Conservation (phyloP, 495 filamentous ascomycete genomes). For the Alectoria sarmentosa region DNA sequence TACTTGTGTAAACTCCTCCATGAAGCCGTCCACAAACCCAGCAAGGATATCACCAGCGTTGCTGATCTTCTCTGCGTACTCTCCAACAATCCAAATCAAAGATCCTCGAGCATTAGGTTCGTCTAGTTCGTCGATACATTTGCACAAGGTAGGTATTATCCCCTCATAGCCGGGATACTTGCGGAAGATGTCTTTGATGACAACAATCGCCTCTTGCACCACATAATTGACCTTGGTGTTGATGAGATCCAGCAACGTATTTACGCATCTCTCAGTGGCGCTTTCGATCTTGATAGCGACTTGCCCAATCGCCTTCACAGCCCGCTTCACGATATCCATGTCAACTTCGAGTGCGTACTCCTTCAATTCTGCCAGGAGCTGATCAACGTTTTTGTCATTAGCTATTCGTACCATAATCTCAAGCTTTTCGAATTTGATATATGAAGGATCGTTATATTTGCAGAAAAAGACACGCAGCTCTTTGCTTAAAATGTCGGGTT, state of each 20-base stretch:
- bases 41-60: conserved; percentile 88
- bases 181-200: conserved; percentile 97
- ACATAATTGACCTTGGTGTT: conserved; percentile 98
- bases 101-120: conserved; percentile 88
- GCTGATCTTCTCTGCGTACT: conserved; percentile 98
- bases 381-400: conserved; percentile 94
- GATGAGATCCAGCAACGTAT: conserved; percentile 86
- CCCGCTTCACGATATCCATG: conserved; percentile 95
- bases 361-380: conserved; percentile 87
- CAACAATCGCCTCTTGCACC: conserved; percentile 94
- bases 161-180: conserved; percentile 98
- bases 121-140: conserved; percentile 94
- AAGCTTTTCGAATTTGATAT: conserved; percentile 94
- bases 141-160: conserved; percentile 92
- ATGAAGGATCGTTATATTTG: conserved; percentile 98
- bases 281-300: conserved; percentile 97
- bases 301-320: conserved; percentile 92
- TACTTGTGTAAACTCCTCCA: conserved; percentile 84
- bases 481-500: conserved; percentile 93
- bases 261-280: conserved; percentile 90
- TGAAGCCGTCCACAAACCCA: conserved; percentile 85
- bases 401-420: conserved; percentile 99
- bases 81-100: conserved; percentile 97
- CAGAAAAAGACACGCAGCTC: conserved; percentile 98
- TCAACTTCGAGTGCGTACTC: conserved; percentile 98